A percentile compares a stretch with the other conserved stretches of the same genome.
phyloP scores from a whole-genome alignment of 2,329 filamentous ascomycete species.

The Ascochyta fabae region DNA sequence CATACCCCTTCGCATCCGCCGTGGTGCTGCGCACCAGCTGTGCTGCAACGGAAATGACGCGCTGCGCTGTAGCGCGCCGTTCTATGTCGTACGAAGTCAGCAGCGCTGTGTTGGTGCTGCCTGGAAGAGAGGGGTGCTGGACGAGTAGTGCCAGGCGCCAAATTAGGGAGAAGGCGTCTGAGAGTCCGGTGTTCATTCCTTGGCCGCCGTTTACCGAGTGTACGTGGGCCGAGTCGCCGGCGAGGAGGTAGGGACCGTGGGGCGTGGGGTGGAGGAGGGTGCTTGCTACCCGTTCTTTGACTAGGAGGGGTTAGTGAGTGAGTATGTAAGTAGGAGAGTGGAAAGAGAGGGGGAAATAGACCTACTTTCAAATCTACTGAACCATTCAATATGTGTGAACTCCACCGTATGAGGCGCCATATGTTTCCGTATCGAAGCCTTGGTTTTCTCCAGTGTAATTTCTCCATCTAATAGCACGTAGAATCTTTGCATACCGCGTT shows the following conservation, averaged over 20 bases:
- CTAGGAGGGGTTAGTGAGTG: neutral
- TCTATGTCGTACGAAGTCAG: constrained; percentile 56
- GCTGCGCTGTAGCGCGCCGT: constrained; percentile 52
- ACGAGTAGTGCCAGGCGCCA: constrained; percentile 23
- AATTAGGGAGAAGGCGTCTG: constrained; percentile 26
- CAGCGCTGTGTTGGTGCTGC: neutral
- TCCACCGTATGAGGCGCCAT: constrained; percentile 54
- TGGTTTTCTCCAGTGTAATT: constrained; percentile 49
- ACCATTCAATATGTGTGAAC: constrained; percentile 57
- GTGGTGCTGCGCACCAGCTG: constrained; percentile 56
- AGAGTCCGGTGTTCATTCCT: constrained; percentile 30
- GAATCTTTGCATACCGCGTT: constrained; percentile 57
- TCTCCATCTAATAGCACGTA: constrained; percentile 58
- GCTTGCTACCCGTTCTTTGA: constrained; percentile 28
- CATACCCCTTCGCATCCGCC: constrained; percentile 54
- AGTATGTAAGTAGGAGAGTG: no score
- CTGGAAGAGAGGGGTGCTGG: constrained; percentile 1
- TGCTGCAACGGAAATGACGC: constrained; percentile 57
- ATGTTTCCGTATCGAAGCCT: constrained; percentile 54
- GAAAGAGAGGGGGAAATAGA: neutral
- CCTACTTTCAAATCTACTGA: constrained; percentile 58
- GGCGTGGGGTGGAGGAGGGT: constrained; percentile 22
- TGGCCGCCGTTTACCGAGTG: constrained; percentile 33
- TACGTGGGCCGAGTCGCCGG: constrained; percentile 30
- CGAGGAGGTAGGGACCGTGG: constrained; percentile 23